phyloP scores from a whole-genome alignment of 495 filamentous ascomycete species.

The Aspergillus conjunctus region DNA sequence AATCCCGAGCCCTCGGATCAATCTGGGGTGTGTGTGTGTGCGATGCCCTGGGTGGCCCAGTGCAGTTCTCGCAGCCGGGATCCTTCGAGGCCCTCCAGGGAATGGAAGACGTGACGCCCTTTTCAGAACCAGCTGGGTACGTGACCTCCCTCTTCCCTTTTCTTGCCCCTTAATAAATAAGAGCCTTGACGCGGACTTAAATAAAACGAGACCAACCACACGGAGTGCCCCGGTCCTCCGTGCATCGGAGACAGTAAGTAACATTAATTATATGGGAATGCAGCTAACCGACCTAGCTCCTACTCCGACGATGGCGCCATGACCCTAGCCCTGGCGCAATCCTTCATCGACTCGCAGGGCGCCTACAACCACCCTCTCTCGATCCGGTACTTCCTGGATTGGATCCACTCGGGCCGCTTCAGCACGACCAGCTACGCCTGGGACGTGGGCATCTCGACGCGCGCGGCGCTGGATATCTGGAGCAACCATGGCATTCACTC shows the following conservation, averaged over 20 bases:
- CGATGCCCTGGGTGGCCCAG: conserved; percentile 53
- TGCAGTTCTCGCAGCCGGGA: conserved; percentile 41
- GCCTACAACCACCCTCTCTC: conserved; percentile 33
- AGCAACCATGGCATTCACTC: too few species aligned
- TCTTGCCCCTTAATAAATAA: not conserved
- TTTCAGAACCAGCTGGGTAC: conserved; percentile 31
- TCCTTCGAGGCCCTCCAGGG: conserved; percentile 42
- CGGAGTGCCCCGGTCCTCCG: too few species aligned
- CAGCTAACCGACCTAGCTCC: conserved; percentile 33
- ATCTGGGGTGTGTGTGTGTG: conserved; percentile 49
- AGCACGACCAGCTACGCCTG: conserved; percentile 39
- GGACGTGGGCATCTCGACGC: conserved; percentile 45
- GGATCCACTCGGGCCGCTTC: conserved; percentile 42
- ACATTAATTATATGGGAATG: too few species aligned
- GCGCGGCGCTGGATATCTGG: conserved; percentile 41
- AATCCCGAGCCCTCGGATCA: conserved; percentile 37
- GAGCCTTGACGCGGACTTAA: too few species aligned
- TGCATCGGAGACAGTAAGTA: too few species aligned
- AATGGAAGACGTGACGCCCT: conserved; percentile 27
- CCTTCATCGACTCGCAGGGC: conserved; percentile 37
- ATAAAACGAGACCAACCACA: too few species aligned
- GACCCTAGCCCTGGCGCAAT: conserved; percentile 48
- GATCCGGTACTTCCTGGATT: conserved; percentile 40
- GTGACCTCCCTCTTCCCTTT: not conserved
- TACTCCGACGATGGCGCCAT: conserved; percentile 54